phyloP scores from a whole-genome alignment of 2,329 filamentous ascomycete genomes.

The Aspergillus cejpii region DNA sequence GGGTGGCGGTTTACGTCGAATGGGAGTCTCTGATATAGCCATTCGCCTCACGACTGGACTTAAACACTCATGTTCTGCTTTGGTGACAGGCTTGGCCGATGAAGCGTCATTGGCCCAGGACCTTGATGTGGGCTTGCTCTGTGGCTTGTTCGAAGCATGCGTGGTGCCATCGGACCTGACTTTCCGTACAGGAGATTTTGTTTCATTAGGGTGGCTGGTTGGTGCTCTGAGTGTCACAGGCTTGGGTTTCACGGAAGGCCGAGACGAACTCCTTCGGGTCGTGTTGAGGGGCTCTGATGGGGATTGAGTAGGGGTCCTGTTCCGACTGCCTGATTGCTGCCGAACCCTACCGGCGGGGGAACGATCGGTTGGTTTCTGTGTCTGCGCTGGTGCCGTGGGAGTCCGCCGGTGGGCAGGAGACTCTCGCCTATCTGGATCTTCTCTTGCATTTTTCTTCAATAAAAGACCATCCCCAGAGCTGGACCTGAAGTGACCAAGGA shows the following conservation, averaged over 20 bases:
- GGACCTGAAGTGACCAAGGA: constrained; percentile 15
- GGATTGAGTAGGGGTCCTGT: constrained; percentile 8
- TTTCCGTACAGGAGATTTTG: background rate
- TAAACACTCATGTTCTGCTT: constrained; percentile 30
- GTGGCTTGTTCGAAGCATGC: constrained; percentile 13
- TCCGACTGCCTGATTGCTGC: constrained; percentile 5
- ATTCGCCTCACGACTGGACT: constrained; percentile 21
- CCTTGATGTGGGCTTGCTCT: constrained; percentile 19
- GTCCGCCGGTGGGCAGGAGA: background rate
- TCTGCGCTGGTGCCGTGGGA: constrained; percentile 6
- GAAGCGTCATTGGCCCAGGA: constrained; percentile 6
- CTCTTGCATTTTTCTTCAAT: background rate
- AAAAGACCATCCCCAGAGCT: constrained; percentile 7
- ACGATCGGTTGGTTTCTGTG: constrained; percentile 3
- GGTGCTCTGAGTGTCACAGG: constrained; percentile 28
- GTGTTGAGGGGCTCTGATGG: constrained; percentile 20
- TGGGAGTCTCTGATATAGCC: constrained; percentile 19
- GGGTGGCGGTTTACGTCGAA: constrained; percentile 27
- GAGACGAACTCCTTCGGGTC: constrained; percentile 15
- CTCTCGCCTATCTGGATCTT: background rate
- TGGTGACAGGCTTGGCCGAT: constrained; percentile 13
- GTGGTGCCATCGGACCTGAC: constrained; percentile 5
- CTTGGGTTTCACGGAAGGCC: constrained; percentile 36
- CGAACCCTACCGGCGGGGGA: constrained; percentile 4
- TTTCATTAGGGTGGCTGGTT: constrained; percentile 6